phyloP scores from a whole-genome alignment of 306 rosid genomes.

The Medicago truncatula region DNA sequence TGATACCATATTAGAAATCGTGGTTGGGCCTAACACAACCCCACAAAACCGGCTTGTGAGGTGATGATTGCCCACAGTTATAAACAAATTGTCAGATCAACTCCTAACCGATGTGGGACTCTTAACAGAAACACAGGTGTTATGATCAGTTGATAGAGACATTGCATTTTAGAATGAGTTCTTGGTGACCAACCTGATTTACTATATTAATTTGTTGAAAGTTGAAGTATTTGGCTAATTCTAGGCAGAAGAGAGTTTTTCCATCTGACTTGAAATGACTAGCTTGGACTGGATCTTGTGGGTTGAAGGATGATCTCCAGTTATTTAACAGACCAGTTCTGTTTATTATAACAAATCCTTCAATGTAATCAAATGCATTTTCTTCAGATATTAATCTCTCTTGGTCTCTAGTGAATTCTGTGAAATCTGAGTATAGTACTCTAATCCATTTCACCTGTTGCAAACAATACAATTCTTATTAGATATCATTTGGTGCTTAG shows the following conservation, averaged over 20 bases:
- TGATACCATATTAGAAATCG: too few relatives aligned
- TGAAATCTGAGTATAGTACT: conserved; percentile 65
- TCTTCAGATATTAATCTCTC: conserved; percentile 70
- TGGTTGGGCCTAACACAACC: too few relatives aligned
- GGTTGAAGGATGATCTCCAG: conserved; percentile 95
- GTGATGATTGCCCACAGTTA: too few relatives aligned
- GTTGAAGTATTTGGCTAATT: conserved; percentile 83
- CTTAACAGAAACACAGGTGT: too few relatives aligned
- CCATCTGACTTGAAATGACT: conserved; percentile 89
- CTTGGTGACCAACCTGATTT: conserved; percentile 59
- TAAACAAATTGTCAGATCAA: too few relatives aligned
- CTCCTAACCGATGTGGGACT: too few relatives aligned
- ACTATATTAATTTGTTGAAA: conserved; percentile 45
- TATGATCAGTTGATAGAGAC: too few relatives aligned
- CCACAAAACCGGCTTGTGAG: too few relatives aligned
- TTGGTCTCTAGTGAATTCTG: conserved; percentile 76
- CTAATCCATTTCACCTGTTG: conserved; percentile 63
- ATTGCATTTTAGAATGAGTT: too few relatives aligned
- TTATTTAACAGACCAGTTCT: conserved; percentile 86
- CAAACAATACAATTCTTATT: not conserved
- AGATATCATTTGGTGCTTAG: not conserved
- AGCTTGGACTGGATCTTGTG: conserved; percentile 87
- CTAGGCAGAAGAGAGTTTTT: conserved; percentile 84
- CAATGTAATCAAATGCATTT: conserved; percentile 75
- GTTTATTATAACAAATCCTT: conserved; percentile 94